Percentiles rank a stretch among this genome's conserved stretches.
phyloP scores from a whole-genome alignment of 345 rosid species.

The Aegle marmelos region DNA sequence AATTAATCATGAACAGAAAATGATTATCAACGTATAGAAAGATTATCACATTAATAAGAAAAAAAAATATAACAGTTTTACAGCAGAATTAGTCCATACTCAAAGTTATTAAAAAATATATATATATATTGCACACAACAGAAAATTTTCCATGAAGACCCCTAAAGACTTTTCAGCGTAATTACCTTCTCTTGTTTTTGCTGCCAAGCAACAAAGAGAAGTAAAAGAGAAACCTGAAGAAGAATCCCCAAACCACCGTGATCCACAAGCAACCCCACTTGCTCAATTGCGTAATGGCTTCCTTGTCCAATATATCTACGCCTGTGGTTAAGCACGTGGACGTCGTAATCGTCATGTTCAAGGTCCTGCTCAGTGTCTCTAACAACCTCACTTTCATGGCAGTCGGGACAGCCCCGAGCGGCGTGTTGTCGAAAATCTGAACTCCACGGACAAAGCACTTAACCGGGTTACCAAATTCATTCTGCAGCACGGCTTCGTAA shows the following conservation, averaged over 20 bases:
- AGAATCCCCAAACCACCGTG: slow-evolving; percentile 88
- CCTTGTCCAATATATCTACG: slow-evolving; percentile 53
- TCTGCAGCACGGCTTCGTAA: slow-evolving; percentile 74
- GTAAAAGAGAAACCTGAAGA: slow-evolving; percentile 82
- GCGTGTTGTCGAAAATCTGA: slow-evolving; percentile 86
- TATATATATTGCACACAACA: neutral
- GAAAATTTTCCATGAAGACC: neutral
- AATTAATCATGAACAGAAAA: neutral
- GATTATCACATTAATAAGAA: neutral
- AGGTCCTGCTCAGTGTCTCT: slow-evolving; percentile 40
- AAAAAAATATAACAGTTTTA: slow-evolving; percentile 9
- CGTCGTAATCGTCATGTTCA: slow-evolving; percentile 64
- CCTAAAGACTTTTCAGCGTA: neutral
- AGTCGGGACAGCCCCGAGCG: slow-evolving; percentile 50
- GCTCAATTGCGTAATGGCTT: slow-evolving; percentile 66
- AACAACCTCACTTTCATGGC: slow-evolving; percentile 53
- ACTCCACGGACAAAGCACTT: slow-evolving; percentile 77
- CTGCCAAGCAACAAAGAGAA: slow-evolving; percentile 74
- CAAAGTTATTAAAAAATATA: neutral
- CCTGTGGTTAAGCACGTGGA: slow-evolving; percentile 84
- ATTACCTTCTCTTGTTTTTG: slow-evolving; percentile 80
- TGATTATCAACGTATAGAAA: neutral
- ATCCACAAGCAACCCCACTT: slow-evolving; percentile 81
- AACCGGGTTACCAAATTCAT: slow-evolving; percentile 62
- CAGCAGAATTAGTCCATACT: slow-evolving; percentile 1